A percentile compares a stretch with the other conserved stretches of the same genome.
These are phyloP conservation scores for bread wheat (Triticum aestivum) DNA, from an alignment of 176 grass and related monocot species.

Conservation along the genomic window IWGSC_CS_RefSeq_v2.1 NC_057797.1:777834842-777835341, in stretches of 20 bases:
- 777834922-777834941: not conserved
- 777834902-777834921: not conserved
- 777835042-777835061: constrained; percentile 42
- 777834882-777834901: not conserved
- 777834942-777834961: constrained; percentile 29
- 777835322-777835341: constrained; percentile 84
- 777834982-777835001: constrained; percentile 35
- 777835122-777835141: constrained; percentile 23
- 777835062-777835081: constrained; percentile 24
- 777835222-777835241: not conserved
- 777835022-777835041: constrained; percentile 50
- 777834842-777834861: not conserved
- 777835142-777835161: constrained; percentile 31
- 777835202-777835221: constrained; percentile 4
- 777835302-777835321: constrained; percentile 70
- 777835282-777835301: constrained; percentile 75
- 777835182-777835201: not conserved
- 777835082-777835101: constrained; percentile 36
- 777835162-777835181: not conserved
- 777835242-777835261: not conserved
- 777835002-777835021: constrained; percentile 24
- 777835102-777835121: constrained; percentile 20
- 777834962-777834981: constrained; percentile 27
- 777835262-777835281: constrained; percentile 36
- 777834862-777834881: not conserved